Conservation (phyloP, 352 stramenopile species). For the Globisporangium abappressorium region DNA sequence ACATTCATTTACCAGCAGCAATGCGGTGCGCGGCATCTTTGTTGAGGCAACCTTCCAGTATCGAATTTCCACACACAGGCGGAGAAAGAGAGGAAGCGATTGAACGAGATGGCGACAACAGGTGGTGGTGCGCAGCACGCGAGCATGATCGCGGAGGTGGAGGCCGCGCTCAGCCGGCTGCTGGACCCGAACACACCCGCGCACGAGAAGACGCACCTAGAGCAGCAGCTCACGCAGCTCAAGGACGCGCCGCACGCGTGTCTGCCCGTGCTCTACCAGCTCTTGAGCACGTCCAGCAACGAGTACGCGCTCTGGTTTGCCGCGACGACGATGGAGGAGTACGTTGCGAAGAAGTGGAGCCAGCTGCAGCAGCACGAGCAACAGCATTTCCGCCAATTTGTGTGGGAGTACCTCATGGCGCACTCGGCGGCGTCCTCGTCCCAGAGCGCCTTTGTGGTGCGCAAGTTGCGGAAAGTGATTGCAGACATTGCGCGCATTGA, state of each 20-base stretch:
- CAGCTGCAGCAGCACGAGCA: conserved; percentile 43
- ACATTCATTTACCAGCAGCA: neutral
- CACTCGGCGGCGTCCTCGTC: conserved; percentile 8
- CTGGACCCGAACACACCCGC: conserved; percentile 53
- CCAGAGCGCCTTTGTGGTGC: conserved; percentile 54
- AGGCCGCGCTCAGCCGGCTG: conserved; percentile 51
- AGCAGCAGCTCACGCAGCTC: conserved; percentile 59
- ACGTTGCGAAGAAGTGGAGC: conserved; percentile 58
- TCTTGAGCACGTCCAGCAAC: conserved; percentile 55
- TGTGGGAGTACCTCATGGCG: conserved; percentile 56
- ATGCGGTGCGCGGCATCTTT: neutral
- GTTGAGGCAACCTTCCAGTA: neutral
- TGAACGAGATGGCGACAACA: conserved; percentile 6
- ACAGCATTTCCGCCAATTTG: conserved; percentile 52
- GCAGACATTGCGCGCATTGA: conserved; percentile 66
- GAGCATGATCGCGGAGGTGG: conserved; percentile 56
- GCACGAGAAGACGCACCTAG: conserved; percentile 45
- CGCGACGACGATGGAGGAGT: conserved; percentile 67
- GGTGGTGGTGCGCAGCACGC: neutral
- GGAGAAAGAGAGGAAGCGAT: neutral
- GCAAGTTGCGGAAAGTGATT: conserved; percentile 71
- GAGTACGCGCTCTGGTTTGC: conserved; percentile 83
- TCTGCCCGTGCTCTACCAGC: conserved; percentile 63
- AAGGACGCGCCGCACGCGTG: conserved; percentile 49
- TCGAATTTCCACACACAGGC: neutral